Base-by-base conservation (phyloP, 2,329 filamentous ascomycete genomes). In the Ophiostoma sp. region DNA sequence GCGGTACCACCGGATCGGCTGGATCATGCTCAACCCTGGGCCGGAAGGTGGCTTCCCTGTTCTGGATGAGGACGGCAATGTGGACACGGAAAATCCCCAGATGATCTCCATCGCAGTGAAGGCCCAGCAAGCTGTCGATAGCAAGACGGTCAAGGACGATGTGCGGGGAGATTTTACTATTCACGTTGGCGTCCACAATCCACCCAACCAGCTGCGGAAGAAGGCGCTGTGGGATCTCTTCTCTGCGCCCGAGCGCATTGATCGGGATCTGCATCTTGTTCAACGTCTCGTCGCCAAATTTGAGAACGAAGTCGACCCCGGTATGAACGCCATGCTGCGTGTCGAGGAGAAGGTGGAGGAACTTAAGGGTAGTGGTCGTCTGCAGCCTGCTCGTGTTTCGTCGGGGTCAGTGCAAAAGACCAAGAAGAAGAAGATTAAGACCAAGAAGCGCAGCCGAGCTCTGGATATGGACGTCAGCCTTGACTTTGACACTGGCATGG, bases 191-290 rank as follows among this genome's bases (percentile, higher is more conserved):
- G 91, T 99, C 36, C 95, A 99, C 78, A 93, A 93, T 70, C 93
- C 95, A 4, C 93, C 94, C 2, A 85, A 85, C 49, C 88, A 92
- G 68, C 91, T 93, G 1, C 85, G 94, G 68, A 97, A 97, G 82
- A 98, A 98, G 81, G 94, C 94, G 0, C 81, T 98, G 2, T 98
- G 94, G 94, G 94, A 98, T 77, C 82, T 98, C 8, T 98, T 98
- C 76, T 98, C 94, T 2, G 89, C 93, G 0, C 93, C 95, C 0
- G 94, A 99, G 76, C 89, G 96, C 66, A 90, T 99, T 71, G 92
- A 96, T 72, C 93, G 93, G 72, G 95, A 99, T 75, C 83, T 98
- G 5, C 84, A 89, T 60, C 84, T 98, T 16, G 93, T 93, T 14
- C 88, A 90, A 73, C 89, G 93, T 64, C 82, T 99, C 14, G 89